phyloP scores from a whole-genome alignment of 2,329 filamentous ascomycete species.

The Bretziella fagacearum region DNA sequence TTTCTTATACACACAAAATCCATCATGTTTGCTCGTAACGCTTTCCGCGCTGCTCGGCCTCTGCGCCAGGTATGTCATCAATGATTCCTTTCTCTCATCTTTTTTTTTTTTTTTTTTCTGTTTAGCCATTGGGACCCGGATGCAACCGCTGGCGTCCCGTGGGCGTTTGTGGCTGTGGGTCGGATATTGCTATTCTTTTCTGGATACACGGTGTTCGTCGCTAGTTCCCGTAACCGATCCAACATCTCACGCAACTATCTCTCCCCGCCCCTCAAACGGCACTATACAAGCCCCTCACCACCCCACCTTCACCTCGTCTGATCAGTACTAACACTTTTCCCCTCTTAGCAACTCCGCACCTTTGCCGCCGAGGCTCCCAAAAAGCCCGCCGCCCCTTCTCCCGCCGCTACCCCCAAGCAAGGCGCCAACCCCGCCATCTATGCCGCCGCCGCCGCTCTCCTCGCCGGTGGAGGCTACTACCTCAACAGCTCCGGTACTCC shows the following conservation, averaged over 20 bases:
- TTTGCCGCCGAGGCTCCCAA: conserved; percentile 44
- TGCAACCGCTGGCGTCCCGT: too few relatives aligned
- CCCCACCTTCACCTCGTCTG: background rate
- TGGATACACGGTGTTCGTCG: too few relatives aligned
- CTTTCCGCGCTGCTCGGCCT: conserved; percentile 46
- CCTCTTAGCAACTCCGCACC: conserved; percentile 32
- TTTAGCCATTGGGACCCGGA: too few relatives aligned
- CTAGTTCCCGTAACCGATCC: too few relatives aligned
- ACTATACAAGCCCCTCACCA: background rate
- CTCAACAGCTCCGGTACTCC: conserved; percentile 38
- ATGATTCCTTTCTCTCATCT: background rate
- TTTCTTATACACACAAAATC: background rate
- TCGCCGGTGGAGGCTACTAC: conserved; percentile 41
- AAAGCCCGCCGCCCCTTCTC: conserved; percentile 31
- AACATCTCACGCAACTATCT: too few relatives aligned
- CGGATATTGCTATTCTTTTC: too few relatives aligned
- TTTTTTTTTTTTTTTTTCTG: background rate
- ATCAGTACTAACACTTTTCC: conserved; percentile 6
- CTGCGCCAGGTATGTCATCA: conserved; percentile 40
- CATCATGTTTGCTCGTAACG: conserved; percentile 49
- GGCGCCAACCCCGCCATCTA: conserved; percentile 44
- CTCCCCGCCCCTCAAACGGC: too few relatives aligned
- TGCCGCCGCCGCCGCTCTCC: conserved; percentile 39
- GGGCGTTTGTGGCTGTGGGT: too few relatives aligned
- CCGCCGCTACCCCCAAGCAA: conserved; percentile 28